A percentile compares a stretch with the other conserved stretches of the same genome.
Evolutionary conservation across 2,329 filamentous ascomycete species (phyloP).

Genomic region (Periconia sp.): DNA sequence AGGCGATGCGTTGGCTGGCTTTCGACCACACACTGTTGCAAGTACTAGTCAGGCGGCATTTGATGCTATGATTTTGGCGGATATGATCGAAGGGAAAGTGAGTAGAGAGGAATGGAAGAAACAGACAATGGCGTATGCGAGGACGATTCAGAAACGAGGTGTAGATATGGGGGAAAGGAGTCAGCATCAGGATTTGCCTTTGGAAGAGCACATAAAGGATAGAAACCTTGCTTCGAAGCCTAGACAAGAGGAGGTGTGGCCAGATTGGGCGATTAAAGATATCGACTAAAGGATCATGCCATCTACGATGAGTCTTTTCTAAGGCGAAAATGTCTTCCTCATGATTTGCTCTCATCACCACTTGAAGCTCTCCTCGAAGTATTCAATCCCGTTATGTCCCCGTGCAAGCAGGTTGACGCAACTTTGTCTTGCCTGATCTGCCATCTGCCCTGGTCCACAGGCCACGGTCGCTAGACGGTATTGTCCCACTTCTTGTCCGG

Average conservation of each 20-base stretch:
- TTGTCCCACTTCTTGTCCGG: conserved; percentile 33
- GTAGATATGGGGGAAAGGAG: conserved; percentile 45
- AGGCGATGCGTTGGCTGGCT: conserved; percentile 51
- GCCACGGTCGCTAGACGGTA: conserved; percentile 43
- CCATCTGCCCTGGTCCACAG: conserved; percentile 51
- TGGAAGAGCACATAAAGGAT: conserved; percentile 26
- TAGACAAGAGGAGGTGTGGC: conserved; percentile 27
- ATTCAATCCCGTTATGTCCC: conserved; percentile 39
- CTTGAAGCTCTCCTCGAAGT: conserved; percentile 53
- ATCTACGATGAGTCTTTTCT: not conserved
- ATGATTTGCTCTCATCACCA: conserved; percentile 32
- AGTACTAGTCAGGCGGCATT: conserved; percentile 53
- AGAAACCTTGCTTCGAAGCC: conserved; percentile 25
- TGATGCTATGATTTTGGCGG: conserved; percentile 46
- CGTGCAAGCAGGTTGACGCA: conserved; percentile 38
- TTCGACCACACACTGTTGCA: conserved; percentile 50
- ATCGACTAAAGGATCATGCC: conserved; percentile 2
- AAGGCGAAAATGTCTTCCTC: not conserved
- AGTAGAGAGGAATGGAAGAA: conserved; percentile 39
- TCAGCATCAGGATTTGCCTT: conserved; percentile 40
- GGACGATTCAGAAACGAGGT: conserved; percentile 41
- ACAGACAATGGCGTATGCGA: conserved; percentile 40
- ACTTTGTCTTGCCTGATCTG: conserved; percentile 47
- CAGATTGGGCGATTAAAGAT: conserved; percentile 22
- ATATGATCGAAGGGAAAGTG: conserved; percentile 44